Percentiles rank a stretch among this genome's conserved stretches.
phyloP scores from a whole-genome alignment of 352 stramenopile species.

The Phytophthora lateralis region DNA sequence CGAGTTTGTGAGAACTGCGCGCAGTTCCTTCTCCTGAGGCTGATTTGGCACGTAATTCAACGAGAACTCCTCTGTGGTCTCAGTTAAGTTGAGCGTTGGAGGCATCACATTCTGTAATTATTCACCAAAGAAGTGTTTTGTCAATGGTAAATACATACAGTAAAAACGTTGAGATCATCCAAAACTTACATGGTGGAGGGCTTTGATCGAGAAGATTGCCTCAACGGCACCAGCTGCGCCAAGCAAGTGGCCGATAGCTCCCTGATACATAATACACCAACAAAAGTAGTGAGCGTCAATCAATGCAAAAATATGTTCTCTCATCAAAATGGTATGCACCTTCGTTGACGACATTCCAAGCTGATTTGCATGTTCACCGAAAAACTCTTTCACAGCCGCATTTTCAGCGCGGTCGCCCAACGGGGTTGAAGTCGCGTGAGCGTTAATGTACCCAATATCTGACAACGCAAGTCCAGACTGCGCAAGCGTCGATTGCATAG shows the following conservation, averaged over 20 bases:
- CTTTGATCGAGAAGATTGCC: constrained; percentile 94
- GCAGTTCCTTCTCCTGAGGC: constrained; percentile 74
- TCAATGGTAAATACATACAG: no score
- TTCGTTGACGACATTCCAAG: constrained; percentile 87
- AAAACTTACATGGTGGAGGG: constrained; percentile 80
- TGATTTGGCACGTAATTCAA: constrained; percentile 84
- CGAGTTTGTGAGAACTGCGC: constrained; percentile 93
- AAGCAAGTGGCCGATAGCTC: constrained; percentile 94
- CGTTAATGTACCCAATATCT: constrained; percentile 97
- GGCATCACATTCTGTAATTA: constrained; percentile 84
- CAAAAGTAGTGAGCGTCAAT: neutral
- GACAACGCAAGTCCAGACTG: constrained; percentile 75
- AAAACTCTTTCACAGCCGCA: constrained; percentile 89
- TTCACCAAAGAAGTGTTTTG: neutral
- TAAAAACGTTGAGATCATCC: neutral
- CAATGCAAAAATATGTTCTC: neutral
- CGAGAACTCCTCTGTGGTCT: constrained; percentile 78
- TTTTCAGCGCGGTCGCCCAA: constrained; percentile 96
- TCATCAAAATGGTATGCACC: constrained; percentile 26
- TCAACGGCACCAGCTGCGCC: constrained; percentile 97
- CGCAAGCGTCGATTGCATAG: constrained; percentile 92
- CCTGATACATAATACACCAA: constrained; percentile 35
- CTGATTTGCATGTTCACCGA: constrained; percentile 55
- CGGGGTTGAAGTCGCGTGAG: constrained; percentile 98
- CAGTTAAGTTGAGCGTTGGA: constrained; percentile 93